Evolutionary conservation across 306 rosid genomes (phyloP).

Genomic region (Oemleria cerasiformis): DNA sequence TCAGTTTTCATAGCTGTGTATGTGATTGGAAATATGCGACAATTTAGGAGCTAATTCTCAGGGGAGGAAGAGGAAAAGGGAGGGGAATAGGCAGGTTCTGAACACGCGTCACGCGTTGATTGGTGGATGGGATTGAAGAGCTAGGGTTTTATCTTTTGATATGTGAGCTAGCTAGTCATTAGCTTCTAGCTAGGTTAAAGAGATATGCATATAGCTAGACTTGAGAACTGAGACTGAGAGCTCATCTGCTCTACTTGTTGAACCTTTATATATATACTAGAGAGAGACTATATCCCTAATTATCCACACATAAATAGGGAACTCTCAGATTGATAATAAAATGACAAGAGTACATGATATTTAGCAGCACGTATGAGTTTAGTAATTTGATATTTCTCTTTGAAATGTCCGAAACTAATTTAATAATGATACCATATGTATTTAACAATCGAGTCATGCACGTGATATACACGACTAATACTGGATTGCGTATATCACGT

Average conservation of each 20-base stretch:
- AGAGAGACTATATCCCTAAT: slow-evolving; percentile 5
- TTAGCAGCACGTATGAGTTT: slow-evolving; percentile 1
- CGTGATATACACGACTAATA: too few relatives aligned
- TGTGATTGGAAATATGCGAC: neutral
- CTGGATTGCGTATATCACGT: too few relatives aligned
- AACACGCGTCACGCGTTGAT: slow-evolving; percentile 23
- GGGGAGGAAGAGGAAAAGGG: slow-evolving; percentile 1
- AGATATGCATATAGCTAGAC: neutral
- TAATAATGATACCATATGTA: neutral
- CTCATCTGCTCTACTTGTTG: slow-evolving; percentile 27
- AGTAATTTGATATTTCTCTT: slow-evolving; percentile 1
- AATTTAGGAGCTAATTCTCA: neutral
- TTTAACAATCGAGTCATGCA: too few relatives aligned
- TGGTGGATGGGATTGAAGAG: slow-evolving; percentile 28
- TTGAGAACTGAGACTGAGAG: neutral
- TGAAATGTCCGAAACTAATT: slow-evolving; percentile 8
- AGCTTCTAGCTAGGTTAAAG: neutral
- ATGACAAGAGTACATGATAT: slow-evolving; percentile 14
- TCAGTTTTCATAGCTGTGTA: slow-evolving; percentile 64
- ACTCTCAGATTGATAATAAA: slow-evolving; percentile 16
- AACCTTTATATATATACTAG: slow-evolving; percentile 38
- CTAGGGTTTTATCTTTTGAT: slow-evolving; percentile 28
- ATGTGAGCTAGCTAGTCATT: neutral
- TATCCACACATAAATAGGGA: slow-evolving; percentile 18
- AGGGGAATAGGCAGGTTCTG: slow-evolving; percentile 8